Percentiles rank a stretch among this genome's conserved stretches.
Conservation (phyloP, 352 stramenopile genomes). For the Thalassiosira livingstoniorum region DNA sequence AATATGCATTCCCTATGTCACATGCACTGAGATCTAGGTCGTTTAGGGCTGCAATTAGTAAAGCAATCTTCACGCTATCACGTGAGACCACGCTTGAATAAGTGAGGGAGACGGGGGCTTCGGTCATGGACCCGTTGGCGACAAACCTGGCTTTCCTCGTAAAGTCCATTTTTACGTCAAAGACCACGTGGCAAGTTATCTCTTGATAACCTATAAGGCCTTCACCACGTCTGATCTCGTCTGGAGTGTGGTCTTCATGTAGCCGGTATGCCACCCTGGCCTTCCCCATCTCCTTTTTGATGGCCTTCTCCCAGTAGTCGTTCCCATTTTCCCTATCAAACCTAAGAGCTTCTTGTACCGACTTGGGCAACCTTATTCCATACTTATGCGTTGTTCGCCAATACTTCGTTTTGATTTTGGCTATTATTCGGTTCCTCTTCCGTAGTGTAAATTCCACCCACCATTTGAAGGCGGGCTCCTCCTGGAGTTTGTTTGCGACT, state of each 20-base stretch:
- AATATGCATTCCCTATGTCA: slow-evolving; percentile 65
- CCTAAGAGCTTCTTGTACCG: slow-evolving; percentile 20
- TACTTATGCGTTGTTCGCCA: slow-evolving; percentile 50
- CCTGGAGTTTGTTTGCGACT: slow-evolving; percentile 14
- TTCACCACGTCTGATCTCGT: not conserved
- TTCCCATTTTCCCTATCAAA: slow-evolving; percentile 29
- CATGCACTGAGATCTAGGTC: slow-evolving; percentile 45
- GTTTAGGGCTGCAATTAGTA: slow-evolving; percentile 62
- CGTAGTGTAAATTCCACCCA: slow-evolving; percentile 42
- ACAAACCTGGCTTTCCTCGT: slow-evolving; percentile 55
- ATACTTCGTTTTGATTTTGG: slow-evolving; percentile 28
- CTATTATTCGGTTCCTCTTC: slow-evolving; percentile 55
- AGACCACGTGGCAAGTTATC: slow-evolving; percentile 41
- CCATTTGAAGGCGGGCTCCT: slow-evolving; percentile 52
- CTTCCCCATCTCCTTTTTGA: slow-evolving; percentile 43
- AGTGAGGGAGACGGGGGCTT: slow-evolving; percentile 20
- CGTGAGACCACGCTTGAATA: slow-evolving; percentile 50
- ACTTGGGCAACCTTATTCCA: slow-evolving; percentile 47
- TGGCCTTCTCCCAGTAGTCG: slow-evolving; percentile 26
- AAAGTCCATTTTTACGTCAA: slow-evolving; percentile 57
- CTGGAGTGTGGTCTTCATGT: not conserved
- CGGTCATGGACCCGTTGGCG: slow-evolving; percentile 37
- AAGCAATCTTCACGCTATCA: slow-evolving; percentile 49
- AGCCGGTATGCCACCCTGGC: slow-evolving; percentile 4
- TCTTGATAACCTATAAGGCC: not conserved